A percentile compares a stretch with the other conserved stretches of the same genome.
phyloP scores from a whole-genome alignment of 352 stramenopile genomes.

The Pythium angustatum region DNA sequence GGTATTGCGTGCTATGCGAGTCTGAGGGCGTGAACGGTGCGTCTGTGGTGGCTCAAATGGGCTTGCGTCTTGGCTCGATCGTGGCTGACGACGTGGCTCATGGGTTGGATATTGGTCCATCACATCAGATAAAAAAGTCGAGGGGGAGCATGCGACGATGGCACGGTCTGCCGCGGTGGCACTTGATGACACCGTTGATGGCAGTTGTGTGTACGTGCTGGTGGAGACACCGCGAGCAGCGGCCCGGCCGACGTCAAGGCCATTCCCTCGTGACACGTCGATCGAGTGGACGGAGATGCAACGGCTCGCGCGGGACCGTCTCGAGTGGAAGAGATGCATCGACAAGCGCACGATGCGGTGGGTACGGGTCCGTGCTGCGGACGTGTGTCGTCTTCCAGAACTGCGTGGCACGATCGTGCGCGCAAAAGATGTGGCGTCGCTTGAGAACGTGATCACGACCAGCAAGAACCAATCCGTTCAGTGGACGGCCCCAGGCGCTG shows the following conservation, averaged over 20 bases:
- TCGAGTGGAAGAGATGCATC: slow-evolving; percentile 75
- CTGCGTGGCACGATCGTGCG: slow-evolving; percentile 18
- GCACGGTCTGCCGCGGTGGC: too few relatives aligned
- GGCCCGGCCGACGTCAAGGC: neutral
- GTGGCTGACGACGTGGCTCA: too few relatives aligned
- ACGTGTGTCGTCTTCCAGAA: slow-evolving; percentile 2
- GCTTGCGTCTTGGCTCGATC: too few relatives aligned
- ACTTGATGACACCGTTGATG: too few relatives aligned
- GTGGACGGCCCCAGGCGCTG: slow-evolving; percentile 3
- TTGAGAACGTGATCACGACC: slow-evolving; percentile 2
- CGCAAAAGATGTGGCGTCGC: neutral
- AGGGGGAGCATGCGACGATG: neutral
- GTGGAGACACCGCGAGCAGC: slow-evolving; percentile 1
- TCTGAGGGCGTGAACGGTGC: slow-evolving; percentile 10
- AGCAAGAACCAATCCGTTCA: neutral
- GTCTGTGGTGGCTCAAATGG: neutral
- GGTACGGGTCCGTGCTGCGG: slow-evolving; percentile 30
- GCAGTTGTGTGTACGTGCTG: slow-evolving; percentile 3
- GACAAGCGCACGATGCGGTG: slow-evolving; percentile 37
- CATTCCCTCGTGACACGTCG: neutral
- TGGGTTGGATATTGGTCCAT: too few relatives aligned
- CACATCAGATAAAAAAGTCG: neutral
- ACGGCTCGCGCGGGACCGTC: slow-evolving; percentile 50
- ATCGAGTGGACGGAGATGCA: slow-evolving; percentile 47
- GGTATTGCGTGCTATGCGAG: slow-evolving; percentile 22